phyloP scores from a whole-genome alignment of 108 stramenopile genomes.

The Aurantiochytrium sp. region DNA sequence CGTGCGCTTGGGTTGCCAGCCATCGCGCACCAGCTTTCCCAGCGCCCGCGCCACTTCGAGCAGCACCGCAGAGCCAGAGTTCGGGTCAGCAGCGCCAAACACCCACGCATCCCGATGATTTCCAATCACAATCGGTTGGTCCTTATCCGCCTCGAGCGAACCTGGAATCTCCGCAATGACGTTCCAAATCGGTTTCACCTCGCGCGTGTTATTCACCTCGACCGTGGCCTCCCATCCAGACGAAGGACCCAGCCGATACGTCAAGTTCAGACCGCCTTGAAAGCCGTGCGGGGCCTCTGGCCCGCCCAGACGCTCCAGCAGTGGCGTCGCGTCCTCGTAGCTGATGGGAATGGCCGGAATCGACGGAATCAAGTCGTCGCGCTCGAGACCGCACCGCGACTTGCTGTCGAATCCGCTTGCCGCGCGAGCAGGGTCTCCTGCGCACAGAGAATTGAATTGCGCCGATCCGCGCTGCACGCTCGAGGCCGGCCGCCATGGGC shows the following conservation, averaged over 20 bases:
- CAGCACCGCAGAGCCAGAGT: slow-evolving; percentile 52
- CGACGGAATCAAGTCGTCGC: slow-evolving; percentile 45
- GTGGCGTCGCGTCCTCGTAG: slow-evolving; percentile 52
- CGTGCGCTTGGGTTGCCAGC: slow-evolving; percentile 53
- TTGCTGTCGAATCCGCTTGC: slow-evolving; percentile 20
- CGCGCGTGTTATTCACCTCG: slow-evolving; percentile 33
- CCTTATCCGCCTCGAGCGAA: slow-evolving; percentile 21
- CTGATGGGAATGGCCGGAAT: slow-evolving; percentile 55
- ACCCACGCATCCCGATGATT: slow-evolving; percentile 71
- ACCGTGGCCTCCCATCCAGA: slow-evolving; percentile 9
- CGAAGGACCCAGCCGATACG: slow-evolving; percentile 53
- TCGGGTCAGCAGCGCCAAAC: slow-evolving; percentile 63
- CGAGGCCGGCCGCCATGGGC: slow-evolving; percentile 48
- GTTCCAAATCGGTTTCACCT: slow-evolving; percentile 47
- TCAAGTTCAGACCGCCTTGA: slow-evolving; percentile 38
- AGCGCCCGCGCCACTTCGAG: slow-evolving; percentile 56
- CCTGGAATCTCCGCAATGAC: slow-evolving; percentile 54
- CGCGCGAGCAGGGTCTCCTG: slow-evolving; percentile 54
- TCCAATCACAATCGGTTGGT: slow-evolving; percentile 46
- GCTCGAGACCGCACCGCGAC: slow-evolving; percentile 16
- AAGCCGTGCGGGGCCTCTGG: slow-evolving; percentile 31
- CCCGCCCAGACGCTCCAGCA: slow-evolving; percentile 48
- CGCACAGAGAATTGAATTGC: slow-evolving; percentile 54
- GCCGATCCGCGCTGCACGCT: slow-evolving; percentile 58
- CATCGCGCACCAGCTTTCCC: slow-evolving; percentile 32